A percentile compares a stretch with the other conserved stretches of the same genome.
These are phyloP conservation scores for Mikania micrantha DNA, from an alignment of 129 eudicot genomes.

Conservation along the genomic window DNA sequence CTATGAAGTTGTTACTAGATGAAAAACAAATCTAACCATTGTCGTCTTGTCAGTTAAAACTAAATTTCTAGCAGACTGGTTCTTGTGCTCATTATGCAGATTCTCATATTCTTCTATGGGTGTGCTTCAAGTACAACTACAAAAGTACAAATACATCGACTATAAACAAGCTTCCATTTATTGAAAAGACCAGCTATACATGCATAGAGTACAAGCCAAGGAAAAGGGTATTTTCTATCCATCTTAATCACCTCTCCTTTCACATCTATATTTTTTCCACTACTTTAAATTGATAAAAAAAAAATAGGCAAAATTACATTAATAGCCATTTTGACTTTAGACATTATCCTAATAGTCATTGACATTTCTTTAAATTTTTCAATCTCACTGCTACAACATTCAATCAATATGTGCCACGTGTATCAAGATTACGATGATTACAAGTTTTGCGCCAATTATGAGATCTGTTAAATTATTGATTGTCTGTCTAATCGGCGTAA, in stretches of 20 bases:
- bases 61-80: not conserved
- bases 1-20: conserved; percentile 10
- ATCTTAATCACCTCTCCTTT: conserved; percentile 22
- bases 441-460: not conserved
- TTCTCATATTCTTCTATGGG: not conserved
- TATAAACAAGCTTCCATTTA: not conserved
- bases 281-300: not conserved
- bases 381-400: not conserved
- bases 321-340: not conserved
- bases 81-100: not conserved
- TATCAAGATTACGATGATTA: not conserved
- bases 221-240: conserved; percentile 18
- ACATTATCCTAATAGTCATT: not conserved
- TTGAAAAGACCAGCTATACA: not conserved
- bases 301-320: not conserved
- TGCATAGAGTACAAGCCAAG: conserved; percentile 19
- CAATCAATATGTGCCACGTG: not conserved
- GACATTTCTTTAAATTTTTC: not conserved
- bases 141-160: not conserved
- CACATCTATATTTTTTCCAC: conserved; percentile 17
- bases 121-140: not conserved
- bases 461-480: not conserved
- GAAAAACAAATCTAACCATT: not conserved
- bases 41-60: not conserved
- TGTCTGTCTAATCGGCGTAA: not conserved